Evolutionary conservation across 202 grass and related monocot species (phyloP).

Genomic region (Schoenoplectus tabernaemontani): DNA sequence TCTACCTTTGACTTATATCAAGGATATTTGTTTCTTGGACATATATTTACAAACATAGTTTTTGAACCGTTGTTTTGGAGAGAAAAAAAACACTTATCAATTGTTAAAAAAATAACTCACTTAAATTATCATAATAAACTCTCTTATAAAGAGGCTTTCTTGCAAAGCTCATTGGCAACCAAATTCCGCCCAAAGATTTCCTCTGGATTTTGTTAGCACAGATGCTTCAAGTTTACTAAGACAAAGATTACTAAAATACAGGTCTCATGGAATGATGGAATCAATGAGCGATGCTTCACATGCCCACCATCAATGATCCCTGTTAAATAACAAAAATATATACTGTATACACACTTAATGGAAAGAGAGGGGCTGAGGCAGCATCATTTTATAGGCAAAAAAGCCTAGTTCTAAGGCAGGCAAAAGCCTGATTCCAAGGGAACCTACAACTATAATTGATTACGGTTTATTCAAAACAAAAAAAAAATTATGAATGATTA

Average conservation of each 20-base stretch:
- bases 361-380: conserved; percentile 5
- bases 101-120: not conserved
- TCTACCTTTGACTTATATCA: not conserved
- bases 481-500: conserved; percentile 9
- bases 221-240: conserved; percentile 16
- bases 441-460: conserved; percentile 11
- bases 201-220: conserved; percentile 12
- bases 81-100: not conserved
- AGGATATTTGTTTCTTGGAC: too few relatives aligned
- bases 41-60: too few relatives aligned
- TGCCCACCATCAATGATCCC: conserved; percentile 23
- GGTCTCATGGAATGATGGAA: conserved; percentile 1
- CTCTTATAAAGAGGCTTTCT: not conserved
- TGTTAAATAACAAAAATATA: conserved; percentile 19
- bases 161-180: not conserved
- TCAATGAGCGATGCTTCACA: conserved; percentile 21
- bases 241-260: conserved; percentile 17
- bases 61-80: not conserved
- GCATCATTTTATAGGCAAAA: conserved; percentile 24
- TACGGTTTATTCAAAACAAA: conserved; percentile 5
- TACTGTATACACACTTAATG: not conserved
- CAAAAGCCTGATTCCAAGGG: conserved; percentile 28
- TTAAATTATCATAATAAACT: not conserved
- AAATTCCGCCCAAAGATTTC: conserved; percentile 9
- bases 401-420: conserved; percentile 22